A percentile compares a stretch with the other conserved stretches of the same genome.
Conservation (phyloP, 352 stramenopile genomes). For the Phytophthora sp. region DNA sequence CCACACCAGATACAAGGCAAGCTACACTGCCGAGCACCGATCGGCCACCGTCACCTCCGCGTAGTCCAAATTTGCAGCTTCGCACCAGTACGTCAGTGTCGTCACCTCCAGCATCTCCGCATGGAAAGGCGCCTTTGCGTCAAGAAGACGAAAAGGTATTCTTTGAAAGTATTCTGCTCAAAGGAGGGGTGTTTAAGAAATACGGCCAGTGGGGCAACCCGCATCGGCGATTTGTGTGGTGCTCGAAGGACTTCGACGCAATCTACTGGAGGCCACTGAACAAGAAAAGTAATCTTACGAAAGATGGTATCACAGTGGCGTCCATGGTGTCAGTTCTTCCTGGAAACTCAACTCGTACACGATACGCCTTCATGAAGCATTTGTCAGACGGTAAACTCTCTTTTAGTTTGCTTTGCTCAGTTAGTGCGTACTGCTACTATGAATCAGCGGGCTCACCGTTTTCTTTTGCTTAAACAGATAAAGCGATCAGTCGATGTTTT, state of each 20-base stretch:
- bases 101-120: slow-evolving; percentile 8
- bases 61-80: slow-evolving; percentile 20
- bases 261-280: slow-evolving; percentile 75
- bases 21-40: slow-evolving; percentile 11
- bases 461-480: slow-evolving; percentile 44
- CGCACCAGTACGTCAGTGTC: slow-evolving; percentile 6
- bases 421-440: too few species aligned
- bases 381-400: slow-evolving; percentile 61
- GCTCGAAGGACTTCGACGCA: slow-evolving; percentile 64
- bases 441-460: slow-evolving; percentile 10
- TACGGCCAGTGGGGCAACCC: slow-evolving; percentile 79
- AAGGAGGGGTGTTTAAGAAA: slow-evolving; percentile 79
- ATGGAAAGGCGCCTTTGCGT: slow-evolving; percentile 3
- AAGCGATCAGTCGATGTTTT: slow-evolving; percentile 67
- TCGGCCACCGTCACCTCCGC: slow-evolving; percentile 12
- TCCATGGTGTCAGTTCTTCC: slow-evolving; percentile 60
- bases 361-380: slow-evolving; percentile 83
- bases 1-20: slow-evolving; percentile 18
- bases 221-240: slow-evolving; percentile 79
- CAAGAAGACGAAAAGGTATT: slow-evolving; percentile 52
- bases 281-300: slow-evolving; percentile 66
- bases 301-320: slow-evolving; percentile 54
- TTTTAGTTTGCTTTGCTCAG: not conserved
- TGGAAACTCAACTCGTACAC: slow-evolving; percentile 61
- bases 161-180: slow-evolving; percentile 66